Conservation (phyloP, 2,329 filamentous ascomycete species). For the Nakataea oryzae region DNA sequence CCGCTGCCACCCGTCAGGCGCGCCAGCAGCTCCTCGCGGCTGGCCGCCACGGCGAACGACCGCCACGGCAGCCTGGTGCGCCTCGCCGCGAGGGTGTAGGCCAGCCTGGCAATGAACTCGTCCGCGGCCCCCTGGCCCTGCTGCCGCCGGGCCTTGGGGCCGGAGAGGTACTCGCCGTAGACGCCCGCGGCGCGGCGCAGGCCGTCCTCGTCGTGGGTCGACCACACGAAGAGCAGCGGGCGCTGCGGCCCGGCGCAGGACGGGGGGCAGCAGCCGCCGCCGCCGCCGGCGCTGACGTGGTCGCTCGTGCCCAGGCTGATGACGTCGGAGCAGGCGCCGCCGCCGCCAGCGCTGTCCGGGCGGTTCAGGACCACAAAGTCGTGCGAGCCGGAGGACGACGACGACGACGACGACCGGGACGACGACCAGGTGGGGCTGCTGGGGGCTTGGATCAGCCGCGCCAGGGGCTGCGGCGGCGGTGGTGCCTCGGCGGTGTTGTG, state of each 20-base stretch:
- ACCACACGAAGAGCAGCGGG: constrained; percentile 9
- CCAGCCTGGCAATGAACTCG: constrained; percentile 5
- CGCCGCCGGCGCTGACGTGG: neutral
- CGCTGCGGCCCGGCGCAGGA: neutral
- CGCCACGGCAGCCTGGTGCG: constrained; percentile 5
- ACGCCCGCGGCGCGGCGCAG: constrained; percentile 4
- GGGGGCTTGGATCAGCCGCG: neutral
- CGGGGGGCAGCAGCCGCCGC: neutral
- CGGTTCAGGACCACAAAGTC: neutral
- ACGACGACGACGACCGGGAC: neutral
- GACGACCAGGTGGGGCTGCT: neutral
- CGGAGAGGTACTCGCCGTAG: constrained; percentile 9
- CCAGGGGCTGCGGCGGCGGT: neutral
- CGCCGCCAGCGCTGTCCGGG: neutral
- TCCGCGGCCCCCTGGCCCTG: constrained; percentile 2
- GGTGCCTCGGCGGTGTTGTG: neutral
- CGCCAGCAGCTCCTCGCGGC: neutral
- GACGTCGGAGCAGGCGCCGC: neutral
- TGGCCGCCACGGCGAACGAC: neutral
- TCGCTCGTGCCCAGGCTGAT: neutral
- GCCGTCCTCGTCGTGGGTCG: constrained; percentile 10
- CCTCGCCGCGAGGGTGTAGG: constrained; percentile 9
- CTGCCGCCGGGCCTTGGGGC: constrained; percentile 8
- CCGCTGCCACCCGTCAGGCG: neutral
- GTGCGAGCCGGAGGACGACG: neutral